Base-by-base conservation (phyloP, 2,329 filamentous ascomycete species). In the Gremmenia infestans region DNA sequence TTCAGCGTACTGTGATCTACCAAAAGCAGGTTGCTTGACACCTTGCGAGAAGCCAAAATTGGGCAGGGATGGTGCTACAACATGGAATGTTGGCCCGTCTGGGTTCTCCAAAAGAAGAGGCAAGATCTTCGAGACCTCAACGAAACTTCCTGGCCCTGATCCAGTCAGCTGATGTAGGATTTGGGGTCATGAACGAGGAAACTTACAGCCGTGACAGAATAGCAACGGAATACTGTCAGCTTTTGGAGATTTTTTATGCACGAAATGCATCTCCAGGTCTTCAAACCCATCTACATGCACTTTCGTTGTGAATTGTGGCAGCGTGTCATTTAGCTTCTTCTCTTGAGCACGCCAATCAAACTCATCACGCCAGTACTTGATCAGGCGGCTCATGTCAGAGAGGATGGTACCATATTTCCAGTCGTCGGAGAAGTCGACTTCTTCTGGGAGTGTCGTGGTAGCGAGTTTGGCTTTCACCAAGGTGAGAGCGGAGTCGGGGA, bases 71-170 rank as follows among this genome's bases (percentile, higher is more conserved):
- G 82, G 82, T 0, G 80, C 80, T 0, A 86, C 77, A 9, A 83
- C 57, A 57, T 63, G 55, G 22, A 61, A 61, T 40, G 57, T 52
- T 9, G 42, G 48, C 7, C 51, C 55, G 19, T 53, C 48, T 1
- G 25, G 68, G 25, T 69, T 71, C 14, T 79, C 65, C 4, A 49
- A 40, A 11, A 62, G 50, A n/a, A 60, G 15, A 1, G 74, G 75
- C 2, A 90, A 71, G 46, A 89, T 72, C 66, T 87, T 88, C n/a
- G 72, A 71, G 2, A 82, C 83, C 69, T 89, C 85, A 48, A 86
- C 65, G 64, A 87, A 88, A 62, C 79, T 84, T 1, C 87, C 86
- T 0, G 87, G 87, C 80, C 82, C 57, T 57, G 19, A 23, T 48
- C 12, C 40, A 22, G n/a, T 46, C 19, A 37, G 22, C 14, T 51